A percentile compares a stretch with the other conserved stretches of the same genome.
These are phyloP conservation scores for Fomitopsis serialis DNA, from an alignment of 768 basidiomycete genomes.

Conservation along the genomic window DNA sequence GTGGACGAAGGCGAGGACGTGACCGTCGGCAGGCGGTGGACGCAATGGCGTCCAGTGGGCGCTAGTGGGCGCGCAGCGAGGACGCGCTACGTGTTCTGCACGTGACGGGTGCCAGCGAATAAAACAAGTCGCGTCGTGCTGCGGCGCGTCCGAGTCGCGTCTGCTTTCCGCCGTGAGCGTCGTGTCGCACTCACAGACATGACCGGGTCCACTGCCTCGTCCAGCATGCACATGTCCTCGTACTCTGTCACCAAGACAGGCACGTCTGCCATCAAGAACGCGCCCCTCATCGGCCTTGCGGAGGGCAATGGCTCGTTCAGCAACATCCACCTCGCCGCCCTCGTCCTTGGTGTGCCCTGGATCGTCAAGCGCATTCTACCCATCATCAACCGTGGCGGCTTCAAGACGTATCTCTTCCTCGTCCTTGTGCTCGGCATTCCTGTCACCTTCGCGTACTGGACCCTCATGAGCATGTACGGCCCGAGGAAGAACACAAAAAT, in stretches of 20 bases:
- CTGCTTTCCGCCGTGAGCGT: too few species aligned
- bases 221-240: slow-evolving; percentile 29
- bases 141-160: too few species aligned
- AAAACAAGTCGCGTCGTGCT: neutral
- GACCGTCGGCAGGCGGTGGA: neutral
- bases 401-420: slow-evolving; percentile 83
- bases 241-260: slow-evolving; percentile 55
- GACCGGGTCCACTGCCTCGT: slow-evolving; percentile 2
- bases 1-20: neutral
- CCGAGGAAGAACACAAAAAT: slow-evolving; percentile 81
- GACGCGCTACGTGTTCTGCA: slow-evolving; percentile 4
- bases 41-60: neutral
- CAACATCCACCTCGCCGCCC: slow-evolving; percentile 72
- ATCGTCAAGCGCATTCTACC: slow-evolving; percentile 79
- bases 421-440: slow-evolving; percentile 71
- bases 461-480: slow-evolving; percentile 78
- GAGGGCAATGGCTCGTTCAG: slow-evolving; percentile 85
- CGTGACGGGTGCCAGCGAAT: neutral
- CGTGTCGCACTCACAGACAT: neutral
- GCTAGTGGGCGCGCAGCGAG: neutral
- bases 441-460: slow-evolving; percentile 84
- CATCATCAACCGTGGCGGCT: slow-evolving; percentile 76
- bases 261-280: slow-evolving; percentile 78
- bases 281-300: slow-evolving; percentile 73
- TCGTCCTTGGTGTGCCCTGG: slow-evolving; percentile 79